phyloP scores from a whole-genome alignment of 2,329 filamentous ascomycete species.

The Diaporthe citriasiana region DNA sequence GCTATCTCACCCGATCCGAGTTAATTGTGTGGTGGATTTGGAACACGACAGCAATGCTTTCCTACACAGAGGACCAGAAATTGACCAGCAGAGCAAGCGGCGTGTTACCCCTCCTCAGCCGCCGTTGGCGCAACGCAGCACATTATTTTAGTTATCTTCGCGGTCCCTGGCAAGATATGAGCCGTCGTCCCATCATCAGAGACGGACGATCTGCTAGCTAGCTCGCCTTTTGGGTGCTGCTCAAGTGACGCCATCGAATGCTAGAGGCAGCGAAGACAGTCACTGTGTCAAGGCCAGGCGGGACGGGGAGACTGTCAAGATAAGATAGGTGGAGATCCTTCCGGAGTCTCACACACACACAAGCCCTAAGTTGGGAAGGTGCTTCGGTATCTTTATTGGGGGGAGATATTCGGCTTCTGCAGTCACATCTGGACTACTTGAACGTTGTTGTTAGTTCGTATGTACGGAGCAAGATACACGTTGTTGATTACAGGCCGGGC shows the following conservation, averaged over 20 bases:
- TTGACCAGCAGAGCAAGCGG: not conserved
- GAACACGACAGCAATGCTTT: not conserved
- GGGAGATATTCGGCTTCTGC: not conserved
- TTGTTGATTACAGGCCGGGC: not conserved
- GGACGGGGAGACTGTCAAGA: not conserved
- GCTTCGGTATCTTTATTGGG: not conserved
- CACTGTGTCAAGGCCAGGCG: not conserved
- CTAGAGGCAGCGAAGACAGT: not conserved
- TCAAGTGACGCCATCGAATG: constrained; percentile 7
- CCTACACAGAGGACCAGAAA: not conserved
- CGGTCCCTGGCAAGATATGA: not conserved
- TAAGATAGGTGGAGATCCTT: not conserved
- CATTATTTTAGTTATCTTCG: constrained; percentile 10
- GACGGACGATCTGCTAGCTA: constrained; percentile 7
- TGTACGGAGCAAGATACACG: no score
- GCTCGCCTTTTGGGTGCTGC: constrained; percentile 10
- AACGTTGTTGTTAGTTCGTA: not conserved
- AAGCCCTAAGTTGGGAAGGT: not conserved
- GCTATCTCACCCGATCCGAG: not conserved
- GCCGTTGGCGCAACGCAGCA: constrained; percentile 17
- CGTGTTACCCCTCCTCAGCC: not conserved
- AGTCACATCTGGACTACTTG: not conserved
- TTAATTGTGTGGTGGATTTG: not conserved
- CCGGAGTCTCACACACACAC: not conserved
- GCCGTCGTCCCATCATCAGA: not conserved